Base-by-base conservation (phyloP, 805 yeast species). In the Metschnikowia peoriensis region DNA sequence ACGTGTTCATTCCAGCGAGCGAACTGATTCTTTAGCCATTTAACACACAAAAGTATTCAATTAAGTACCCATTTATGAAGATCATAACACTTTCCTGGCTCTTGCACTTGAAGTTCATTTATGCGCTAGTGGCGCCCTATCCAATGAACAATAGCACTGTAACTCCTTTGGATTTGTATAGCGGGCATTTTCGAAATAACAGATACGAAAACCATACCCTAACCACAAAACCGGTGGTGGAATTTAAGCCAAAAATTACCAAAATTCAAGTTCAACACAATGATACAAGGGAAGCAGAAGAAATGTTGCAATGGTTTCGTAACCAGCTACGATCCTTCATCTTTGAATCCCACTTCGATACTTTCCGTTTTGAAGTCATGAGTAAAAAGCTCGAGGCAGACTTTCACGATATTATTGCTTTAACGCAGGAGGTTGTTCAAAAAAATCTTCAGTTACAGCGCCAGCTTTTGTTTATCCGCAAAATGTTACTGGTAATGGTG, bases 311-410 rank as follows among this genome's bases (percentile, higher is more conserved):
- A 41, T 39, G 43, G 50, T 41, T 34, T 28, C n/a, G 9, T 5
- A 15, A 6, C 22, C 45, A 47, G 22, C 15, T 47, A 15, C 34
- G 11, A 15, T 28, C 41, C 11, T 47, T 47, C 12, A 14, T 47
- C 10, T 12, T 15, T 8, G 28, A 34, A 5, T 17, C 50, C 7
- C 46, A 47, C 15, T 47, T 47, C 5, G 50, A 47, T 15, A 47
- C 41, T 4, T 47, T 47, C 38, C 41, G 50, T 7, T 47, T 47
- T 27, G 41, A 27, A 8, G 41, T 47, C 22, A 28, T 47, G 15
- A n/a, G 12, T 7, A 34, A 41, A 14, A 41, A 11, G 34, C 16
- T 47, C 5, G 27, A 7, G 15, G 22, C 22, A 4, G 50, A 47
- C 28, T 34, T 47, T 7, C 9, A 11, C 4, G 50, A 47, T 12